Evolutionary conservation across 208 protist genomes (phyloP).

Genomic region (Acanthamoeba rhysodes): DNA sequence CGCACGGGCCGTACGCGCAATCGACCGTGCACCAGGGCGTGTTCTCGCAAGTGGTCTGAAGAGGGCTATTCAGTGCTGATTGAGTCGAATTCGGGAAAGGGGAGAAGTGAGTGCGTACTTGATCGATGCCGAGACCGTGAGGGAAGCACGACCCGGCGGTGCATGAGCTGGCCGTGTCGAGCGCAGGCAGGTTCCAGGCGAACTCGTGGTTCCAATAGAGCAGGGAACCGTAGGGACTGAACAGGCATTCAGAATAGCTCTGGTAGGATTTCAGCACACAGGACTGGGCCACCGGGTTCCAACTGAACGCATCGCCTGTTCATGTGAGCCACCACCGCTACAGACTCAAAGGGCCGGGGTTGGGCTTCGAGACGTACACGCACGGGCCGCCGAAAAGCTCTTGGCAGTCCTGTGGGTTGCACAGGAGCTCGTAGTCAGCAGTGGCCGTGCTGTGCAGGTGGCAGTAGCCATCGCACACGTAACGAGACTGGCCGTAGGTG

Average conservation of each 20-base stretch:
- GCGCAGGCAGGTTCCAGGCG: not conserved
- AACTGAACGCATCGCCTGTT: not conserved
- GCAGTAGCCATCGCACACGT: slow-evolving; percentile 50
- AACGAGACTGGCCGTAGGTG: not conserved
- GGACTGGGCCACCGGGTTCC: not conserved
- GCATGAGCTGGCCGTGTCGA: not conserved
- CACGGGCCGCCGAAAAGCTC: not conserved
- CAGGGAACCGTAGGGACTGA: not conserved
- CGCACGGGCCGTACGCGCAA: not conserved
- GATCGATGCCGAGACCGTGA: not conserved
- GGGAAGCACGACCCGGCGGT: slow-evolving; percentile 32
- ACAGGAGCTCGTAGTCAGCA: not conserved
- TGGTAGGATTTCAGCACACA: slow-evolving; percentile 47
- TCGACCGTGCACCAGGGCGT: slow-evolving; percentile 38
- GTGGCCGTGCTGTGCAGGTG: not conserved
- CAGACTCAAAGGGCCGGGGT: too few relatives aligned
- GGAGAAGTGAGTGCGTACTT: not conserved
- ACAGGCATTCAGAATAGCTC: not conserved
- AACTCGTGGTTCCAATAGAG: slow-evolving; percentile 58
- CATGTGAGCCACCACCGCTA: not conserved
- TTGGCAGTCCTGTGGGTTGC: not conserved
- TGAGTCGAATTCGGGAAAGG: too few relatives aligned
- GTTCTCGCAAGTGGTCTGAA: not conserved
- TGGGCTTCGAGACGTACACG: not conserved
- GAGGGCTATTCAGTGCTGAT: not conserved